Base-by-base conservation (phyloP, 768 basidiomycete species). In the Imleria badia region DNA sequence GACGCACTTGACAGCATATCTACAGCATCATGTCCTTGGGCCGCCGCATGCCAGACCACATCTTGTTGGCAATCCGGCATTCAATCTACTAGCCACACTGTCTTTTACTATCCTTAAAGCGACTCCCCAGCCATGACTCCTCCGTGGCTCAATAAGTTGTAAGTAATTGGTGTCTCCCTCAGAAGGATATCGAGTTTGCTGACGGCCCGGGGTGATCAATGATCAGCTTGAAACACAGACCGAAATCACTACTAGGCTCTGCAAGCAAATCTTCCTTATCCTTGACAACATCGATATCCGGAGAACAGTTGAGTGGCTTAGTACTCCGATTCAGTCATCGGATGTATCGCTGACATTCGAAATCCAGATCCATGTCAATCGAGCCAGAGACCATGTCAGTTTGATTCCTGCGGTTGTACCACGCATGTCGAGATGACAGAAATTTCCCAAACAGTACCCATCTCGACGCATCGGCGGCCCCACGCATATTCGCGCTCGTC, bases 401-500 rank as follows among this genome's bases (percentile, higher is more conserved):
- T 11, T 13, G 43, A 17, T 6, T 19, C 6, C 1, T 5, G 30
- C 19, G 8, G 4, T n/a, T 7, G 20, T 30, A 10, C 40, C 14
- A 13, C 26, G 34, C 39, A 41, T n/a, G 2, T 26, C 13, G 13
- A 20, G 17, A 15, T 44, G 30, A 40, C 20, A 20, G 19, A 30
- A 17, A 35, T 19, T n/a, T 20, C 5, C 9, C 22, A 10, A 48
- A 42, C 19, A 45, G 41, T 13, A 31, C 20, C 33, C 10, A 14
- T 23, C 46, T 41, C 8, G 43, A 40, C 10, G 14, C 51, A 34
- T 47, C 36, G 3, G 30, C 33, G 10, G 3, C 26, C 22, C 63
- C 55, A 20, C 57, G 60, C 15, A 52, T 65, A 41, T 65, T 65
- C 20, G 57, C 57, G 11, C 57, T 62, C 15, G 56, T 65, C 23